phyloP scores from a whole-genome alignment of 768 basidiomycete genomes.

The Termitomyces sp. region DNA sequence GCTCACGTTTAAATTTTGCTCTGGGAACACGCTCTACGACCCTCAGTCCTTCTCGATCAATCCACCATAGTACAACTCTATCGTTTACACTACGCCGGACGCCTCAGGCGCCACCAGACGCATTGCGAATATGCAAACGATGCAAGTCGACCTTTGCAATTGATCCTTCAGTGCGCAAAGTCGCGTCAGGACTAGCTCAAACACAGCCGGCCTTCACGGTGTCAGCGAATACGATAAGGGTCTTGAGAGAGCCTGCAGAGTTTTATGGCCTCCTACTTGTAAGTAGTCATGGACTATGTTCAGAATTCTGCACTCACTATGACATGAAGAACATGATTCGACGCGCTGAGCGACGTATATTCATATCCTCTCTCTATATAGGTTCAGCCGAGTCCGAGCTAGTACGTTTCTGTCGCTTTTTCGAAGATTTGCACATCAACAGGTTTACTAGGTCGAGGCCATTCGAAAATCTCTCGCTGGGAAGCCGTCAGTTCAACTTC shows the following conservation, averaged over 20 bases:
- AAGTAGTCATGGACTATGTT: slow-evolving; percentile 15
- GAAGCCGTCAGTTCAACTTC: slow-evolving; percentile 59
- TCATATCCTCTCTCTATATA: slow-evolving; percentile 88
- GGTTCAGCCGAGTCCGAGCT: slow-evolving; percentile 75
- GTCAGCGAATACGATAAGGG: slow-evolving; percentile 38
- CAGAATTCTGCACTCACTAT: not conserved
- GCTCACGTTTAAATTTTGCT: not conserved
- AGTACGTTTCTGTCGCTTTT: slow-evolving; percentile 37
- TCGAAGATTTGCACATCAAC: not conserved
- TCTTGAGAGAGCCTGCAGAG: slow-evolving; percentile 51
- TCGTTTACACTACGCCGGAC: not conserved
- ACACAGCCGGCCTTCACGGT: slow-evolving; percentile 46
- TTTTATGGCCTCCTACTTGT: slow-evolving; percentile 55
- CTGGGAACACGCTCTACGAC: not conserved
- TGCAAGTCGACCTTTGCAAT: slow-evolving; percentile 21
- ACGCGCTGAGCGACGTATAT: slow-evolving; percentile 73
- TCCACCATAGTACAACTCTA: not conserved
- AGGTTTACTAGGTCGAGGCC: slow-evolving; percentile 56
- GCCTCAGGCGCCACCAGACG: not conserved
- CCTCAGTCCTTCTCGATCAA: not conserved
- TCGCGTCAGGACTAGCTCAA: slow-evolving; percentile 28
- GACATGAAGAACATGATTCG: slow-evolving; percentile 57
- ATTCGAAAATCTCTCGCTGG: slow-evolving; percentile 53
- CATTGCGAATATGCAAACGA: slow-evolving; percentile 7
- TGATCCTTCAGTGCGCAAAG: slow-evolving; percentile 30